A percentile compares a stretch with the other conserved stretches of the same genome.
phyloP scores from a whole-genome alignment of 345 rosid genomes.

The Carallia brachiata region DNA sequence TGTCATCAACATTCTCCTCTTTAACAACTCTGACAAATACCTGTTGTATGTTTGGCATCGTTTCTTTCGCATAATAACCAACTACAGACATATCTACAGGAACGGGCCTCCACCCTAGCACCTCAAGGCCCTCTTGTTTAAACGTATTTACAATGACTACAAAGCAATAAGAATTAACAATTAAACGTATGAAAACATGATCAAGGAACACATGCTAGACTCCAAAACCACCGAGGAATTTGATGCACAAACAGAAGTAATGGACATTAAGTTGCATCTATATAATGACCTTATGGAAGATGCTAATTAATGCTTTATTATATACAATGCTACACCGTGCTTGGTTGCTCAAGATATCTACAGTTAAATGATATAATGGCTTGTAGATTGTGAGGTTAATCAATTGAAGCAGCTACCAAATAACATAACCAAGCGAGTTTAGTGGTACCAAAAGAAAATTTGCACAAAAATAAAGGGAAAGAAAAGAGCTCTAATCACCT shows the following conservation, averaged over 20 bases:
- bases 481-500: background rate
- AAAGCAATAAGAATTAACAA: constrained; percentile 19
- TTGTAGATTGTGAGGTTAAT: no score
- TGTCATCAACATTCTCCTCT: constrained; percentile 82
- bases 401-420: background rate
- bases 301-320: no score
- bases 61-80: constrained; percentile 89
- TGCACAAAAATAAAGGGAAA: background rate
- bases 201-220: background rate
- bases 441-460: background rate
- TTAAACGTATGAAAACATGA: constrained; percentile 22
- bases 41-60: constrained; percentile 94
- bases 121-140: constrained; percentile 89
- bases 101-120: constrained; percentile 97
- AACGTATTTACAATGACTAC: constrained; percentile 74
- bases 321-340: no score
- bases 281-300: background rate
- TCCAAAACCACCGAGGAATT: no score
- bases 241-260: background rate
- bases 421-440: background rate
- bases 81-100: constrained; percentile 83
- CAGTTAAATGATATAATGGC: no score
- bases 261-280: background rate
- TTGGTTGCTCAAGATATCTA: no score
- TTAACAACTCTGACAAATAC: constrained; percentile 82